Percentiles rank a stretch among this genome's conserved stretches.
Conservation (phyloP, 169 alveolate species). For the Perkinsus marinus region DNA sequence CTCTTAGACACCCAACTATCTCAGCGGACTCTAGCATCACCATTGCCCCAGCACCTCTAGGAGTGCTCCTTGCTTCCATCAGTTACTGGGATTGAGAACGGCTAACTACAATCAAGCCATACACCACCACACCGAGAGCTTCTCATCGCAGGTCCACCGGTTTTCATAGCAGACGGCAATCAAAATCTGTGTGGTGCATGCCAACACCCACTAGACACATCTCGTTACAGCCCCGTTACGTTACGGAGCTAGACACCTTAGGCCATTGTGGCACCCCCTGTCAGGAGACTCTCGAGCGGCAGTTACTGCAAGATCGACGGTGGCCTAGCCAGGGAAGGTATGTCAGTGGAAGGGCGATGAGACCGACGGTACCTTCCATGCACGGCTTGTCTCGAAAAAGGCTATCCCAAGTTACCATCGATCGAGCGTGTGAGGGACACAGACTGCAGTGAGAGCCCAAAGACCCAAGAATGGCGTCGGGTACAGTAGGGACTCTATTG, state of each 20-base stretch:
- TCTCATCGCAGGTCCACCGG: not conserved
- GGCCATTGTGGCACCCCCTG: slow-evolving; percentile 42
- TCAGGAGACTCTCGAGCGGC: slow-evolving; percentile 39
- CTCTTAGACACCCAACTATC: not conserved
- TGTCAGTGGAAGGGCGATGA: too few relatives aligned
- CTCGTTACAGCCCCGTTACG: slow-evolving; percentile 31
- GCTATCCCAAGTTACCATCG: not conserved
- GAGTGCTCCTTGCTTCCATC: not conserved
- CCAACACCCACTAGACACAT: slow-evolving; percentile 38
- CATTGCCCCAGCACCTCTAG: not conserved
- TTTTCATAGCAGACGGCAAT: not conserved
- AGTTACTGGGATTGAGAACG: not conserved
- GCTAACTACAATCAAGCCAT: not conserved
- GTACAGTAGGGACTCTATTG: not conserved
- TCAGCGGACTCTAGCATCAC: not conserved
- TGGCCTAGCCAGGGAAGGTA: slow-evolving; percentile 5
- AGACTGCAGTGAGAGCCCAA: not conserved
- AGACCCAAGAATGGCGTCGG: not conserved
- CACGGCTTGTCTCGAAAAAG: not conserved
- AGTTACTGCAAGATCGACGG: slow-evolving; percentile 49
- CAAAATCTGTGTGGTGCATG: not conserved
- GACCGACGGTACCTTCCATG: not conserved
- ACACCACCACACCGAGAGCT: not conserved
- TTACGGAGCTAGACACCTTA: slow-evolving; percentile 27
- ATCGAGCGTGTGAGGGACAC: not conserved